Conservation (phyloP, 495 filamentous ascomycete species). For the Neurospora sp. region DNA sequence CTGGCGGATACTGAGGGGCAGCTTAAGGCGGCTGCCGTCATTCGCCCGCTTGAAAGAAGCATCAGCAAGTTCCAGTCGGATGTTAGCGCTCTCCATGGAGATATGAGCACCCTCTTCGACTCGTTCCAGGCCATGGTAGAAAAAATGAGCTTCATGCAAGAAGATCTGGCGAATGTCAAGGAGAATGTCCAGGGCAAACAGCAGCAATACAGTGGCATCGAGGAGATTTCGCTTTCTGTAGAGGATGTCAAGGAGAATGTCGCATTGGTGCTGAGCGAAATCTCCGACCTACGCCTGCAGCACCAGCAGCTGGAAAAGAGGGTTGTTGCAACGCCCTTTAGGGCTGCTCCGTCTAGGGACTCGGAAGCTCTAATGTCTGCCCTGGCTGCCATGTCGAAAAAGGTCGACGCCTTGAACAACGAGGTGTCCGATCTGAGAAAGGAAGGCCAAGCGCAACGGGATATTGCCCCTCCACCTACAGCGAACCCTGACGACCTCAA, state of each 20-base stretch:
- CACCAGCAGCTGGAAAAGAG: background rate
- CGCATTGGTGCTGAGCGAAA: background rate
- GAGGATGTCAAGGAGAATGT: slow-evolving; percentile 10
- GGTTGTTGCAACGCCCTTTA: background rate
- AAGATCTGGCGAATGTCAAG: background rate
- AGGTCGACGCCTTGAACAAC: background rate
- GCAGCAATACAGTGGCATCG: background rate
- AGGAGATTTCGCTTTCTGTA: slow-evolving; percentile 1
- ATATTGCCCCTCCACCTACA: fast-evolving
- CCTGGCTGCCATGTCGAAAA: background rate
- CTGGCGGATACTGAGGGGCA: slow-evolving; percentile 7
- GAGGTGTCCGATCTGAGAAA: slow-evolving; percentile 11
- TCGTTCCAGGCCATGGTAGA: slow-evolving; percentile 11
- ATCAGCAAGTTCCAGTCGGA: slow-evolving; percentile 1
- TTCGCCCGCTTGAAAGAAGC: background rate
- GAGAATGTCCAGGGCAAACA: background rate
- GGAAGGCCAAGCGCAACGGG: background rate
- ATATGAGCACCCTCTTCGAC: slow-evolving; percentile 1
- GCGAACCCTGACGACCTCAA: background rate
- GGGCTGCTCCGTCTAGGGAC: background rate
- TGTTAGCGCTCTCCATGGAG: slow-evolving; percentile 1
- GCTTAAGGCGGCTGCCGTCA: background rate
- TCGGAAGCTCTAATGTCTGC: background rate
- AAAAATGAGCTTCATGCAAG: background rate
- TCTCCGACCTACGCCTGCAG: background rate